Percentiles rank a stretch among this genome's conserved stretches.
Evolutionary conservation across 2,329 filamentous ascomycete genomes (phyloP).

Genomic region (Sporothrix globosa): DNA sequence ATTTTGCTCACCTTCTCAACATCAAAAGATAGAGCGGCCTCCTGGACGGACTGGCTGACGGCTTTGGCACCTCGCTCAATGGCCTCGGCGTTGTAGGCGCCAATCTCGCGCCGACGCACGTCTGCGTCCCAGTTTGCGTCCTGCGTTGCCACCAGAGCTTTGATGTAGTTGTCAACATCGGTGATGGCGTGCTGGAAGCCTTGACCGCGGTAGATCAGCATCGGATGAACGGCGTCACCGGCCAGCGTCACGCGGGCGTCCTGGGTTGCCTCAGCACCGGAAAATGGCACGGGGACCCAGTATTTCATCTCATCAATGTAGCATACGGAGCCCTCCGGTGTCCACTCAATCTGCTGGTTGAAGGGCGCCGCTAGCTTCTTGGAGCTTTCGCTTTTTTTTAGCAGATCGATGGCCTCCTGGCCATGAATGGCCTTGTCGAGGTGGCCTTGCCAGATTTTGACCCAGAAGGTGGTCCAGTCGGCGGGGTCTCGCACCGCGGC

Average conservation of each 20-base stretch:
- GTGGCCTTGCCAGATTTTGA: slow-evolving; percentile 44
- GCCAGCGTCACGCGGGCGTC: slow-evolving; percentile 45
- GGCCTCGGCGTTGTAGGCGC: slow-evolving; percentile 43
- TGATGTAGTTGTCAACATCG: slow-evolving; percentile 47
- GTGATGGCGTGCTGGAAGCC: slow-evolving; percentile 50
- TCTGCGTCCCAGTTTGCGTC: slow-evolving; percentile 31
- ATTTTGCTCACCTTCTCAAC: slow-evolving; percentile 41
- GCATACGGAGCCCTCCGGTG: slow-evolving; percentile 41
- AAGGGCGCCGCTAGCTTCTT: slow-evolving; percentile 41
- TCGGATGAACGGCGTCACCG: slow-evolving; percentile 50
- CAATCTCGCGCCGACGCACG: slow-evolving; percentile 37
- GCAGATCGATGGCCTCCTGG: slow-evolving; percentile 44
- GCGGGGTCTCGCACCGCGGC: slow-evolving; percentile 34
- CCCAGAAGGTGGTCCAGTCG: slow-evolving; percentile 45
- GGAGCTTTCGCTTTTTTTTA: slow-evolving; percentile 39
- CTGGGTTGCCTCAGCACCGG: slow-evolving; percentile 40
- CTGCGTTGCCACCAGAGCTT: slow-evolving; percentile 40
- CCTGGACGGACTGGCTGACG: slow-evolving; percentile 43
- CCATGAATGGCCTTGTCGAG: slow-evolving; percentile 40
- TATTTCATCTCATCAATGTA: slow-evolving; percentile 46
- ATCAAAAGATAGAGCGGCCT: slow-evolving; percentile 43
- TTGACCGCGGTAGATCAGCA: slow-evolving; percentile 52
- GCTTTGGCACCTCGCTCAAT: slow-evolving; percentile 43
- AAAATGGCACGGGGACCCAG: slow-evolving; percentile 44
- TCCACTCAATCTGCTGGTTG: slow-evolving; percentile 44